Conservation (phyloP, 306 rosid genomes). For the Ormosia emarginata region DNA sequence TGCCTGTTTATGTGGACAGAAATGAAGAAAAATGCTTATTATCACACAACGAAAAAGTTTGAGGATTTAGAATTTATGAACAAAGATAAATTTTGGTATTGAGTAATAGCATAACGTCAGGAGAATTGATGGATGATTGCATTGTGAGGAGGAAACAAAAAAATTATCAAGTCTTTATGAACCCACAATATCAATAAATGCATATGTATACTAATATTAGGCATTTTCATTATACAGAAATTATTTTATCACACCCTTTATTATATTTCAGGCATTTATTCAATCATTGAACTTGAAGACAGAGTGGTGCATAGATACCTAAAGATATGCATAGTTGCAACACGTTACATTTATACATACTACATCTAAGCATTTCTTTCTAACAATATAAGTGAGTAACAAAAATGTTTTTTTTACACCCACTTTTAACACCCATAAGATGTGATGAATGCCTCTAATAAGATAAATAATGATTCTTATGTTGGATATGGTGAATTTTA, state of each 20-base stretch:
- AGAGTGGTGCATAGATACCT: background rate
- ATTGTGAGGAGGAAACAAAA: background rate
- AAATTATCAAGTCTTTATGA: background rate
- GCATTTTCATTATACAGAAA: background rate
- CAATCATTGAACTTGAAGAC: background rate
- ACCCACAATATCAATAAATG: background rate
- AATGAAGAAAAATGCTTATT: background rate
- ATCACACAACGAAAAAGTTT: background rate
- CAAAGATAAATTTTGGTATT: background rate
- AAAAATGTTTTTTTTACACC: too few relatives aligned
- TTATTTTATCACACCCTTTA: background rate
- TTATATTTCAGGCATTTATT: background rate
- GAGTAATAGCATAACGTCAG: background rate
- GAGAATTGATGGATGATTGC: background rate
- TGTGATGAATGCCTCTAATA: too few relatives aligned
- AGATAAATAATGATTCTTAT: too few relatives aligned
- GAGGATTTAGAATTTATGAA: background rate
- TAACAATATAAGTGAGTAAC: background rate
- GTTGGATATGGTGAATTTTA: too few relatives aligned
- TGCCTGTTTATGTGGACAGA: background rate
- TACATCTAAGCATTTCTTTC: background rate
- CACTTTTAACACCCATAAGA: too few relatives aligned
- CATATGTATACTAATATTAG: background rate
- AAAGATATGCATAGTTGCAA: background rate
- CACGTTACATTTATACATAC: background rate